These are phyloP conservation scores for Torulaspora gathmanii DNA, from an alignment of 805 yeast species.

Conservation along the genomic window DNA sequence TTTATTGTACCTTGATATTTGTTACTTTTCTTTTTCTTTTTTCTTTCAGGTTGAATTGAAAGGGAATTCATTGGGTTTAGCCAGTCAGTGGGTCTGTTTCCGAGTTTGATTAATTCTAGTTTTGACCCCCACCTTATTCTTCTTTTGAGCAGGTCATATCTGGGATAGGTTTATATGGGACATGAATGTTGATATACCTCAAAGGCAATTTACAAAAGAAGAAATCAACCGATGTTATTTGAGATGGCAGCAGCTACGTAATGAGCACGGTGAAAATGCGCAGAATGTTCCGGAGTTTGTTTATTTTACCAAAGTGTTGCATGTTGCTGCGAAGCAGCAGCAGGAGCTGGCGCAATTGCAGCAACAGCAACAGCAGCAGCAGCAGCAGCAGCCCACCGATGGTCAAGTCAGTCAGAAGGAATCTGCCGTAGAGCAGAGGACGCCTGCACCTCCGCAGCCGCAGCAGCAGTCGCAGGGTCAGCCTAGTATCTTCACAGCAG, in stretches of 20 bases:
- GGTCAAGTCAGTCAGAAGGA: slow-evolving; percentile 8
- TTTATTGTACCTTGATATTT: neutral
- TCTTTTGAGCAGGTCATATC: too few species aligned
- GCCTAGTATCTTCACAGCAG: slow-evolving; percentile 22
- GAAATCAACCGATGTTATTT: slow-evolving; percentile 37
- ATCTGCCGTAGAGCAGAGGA: slow-evolving; percentile 6
- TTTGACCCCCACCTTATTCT: too few species aligned
- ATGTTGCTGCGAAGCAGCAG: slow-evolving; percentile 36
- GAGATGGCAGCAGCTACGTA: slow-evolving; percentile 38
- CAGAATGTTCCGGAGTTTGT: slow-evolving; percentile 34
- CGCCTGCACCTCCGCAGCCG: too few species aligned
- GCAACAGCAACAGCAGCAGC: slow-evolving; percentile 7
- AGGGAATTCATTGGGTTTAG: neutral
- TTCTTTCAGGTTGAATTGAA: neutral
- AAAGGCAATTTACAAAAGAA: slow-evolving; percentile 33
- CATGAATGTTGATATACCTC: slow-evolving; percentile 31
- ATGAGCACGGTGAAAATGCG: slow-evolving; percentile 36
- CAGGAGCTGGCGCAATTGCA: slow-evolving; percentile 27
- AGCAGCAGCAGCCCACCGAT: slow-evolving; percentile 9
- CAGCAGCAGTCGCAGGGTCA: slow-evolving; percentile 3
- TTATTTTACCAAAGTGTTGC: slow-evolving; percentile 34
- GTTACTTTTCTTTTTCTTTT: neutral
- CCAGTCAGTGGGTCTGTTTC: neutral
- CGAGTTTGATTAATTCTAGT: neutral
- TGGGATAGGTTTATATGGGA: neutral